These are phyloP conservation scores for Xanthoconium purpureum DNA, from an alignment of 768 basidiomycete genomes.

Conservation along the genomic window DNA sequence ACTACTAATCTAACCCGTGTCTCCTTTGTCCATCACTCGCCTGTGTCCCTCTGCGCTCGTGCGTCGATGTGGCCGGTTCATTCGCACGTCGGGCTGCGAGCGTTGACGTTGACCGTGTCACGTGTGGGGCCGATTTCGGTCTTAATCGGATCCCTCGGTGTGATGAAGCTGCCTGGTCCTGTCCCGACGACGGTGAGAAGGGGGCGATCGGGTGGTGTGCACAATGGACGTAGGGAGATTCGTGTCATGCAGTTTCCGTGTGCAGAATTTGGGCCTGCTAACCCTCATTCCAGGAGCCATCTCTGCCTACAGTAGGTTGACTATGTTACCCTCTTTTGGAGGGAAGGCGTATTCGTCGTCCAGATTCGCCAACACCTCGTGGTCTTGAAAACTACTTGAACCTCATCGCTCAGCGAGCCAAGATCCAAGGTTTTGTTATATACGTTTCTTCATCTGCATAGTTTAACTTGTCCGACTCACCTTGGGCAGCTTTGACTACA, in stretches of 20 bases:
- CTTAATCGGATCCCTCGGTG: conserved; percentile 33
- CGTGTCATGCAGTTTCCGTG: conserved; percentile 7
- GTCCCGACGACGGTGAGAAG: neutral
- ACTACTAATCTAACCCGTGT: no score
- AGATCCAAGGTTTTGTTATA: conserved; percentile 83
- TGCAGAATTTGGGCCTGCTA: neutral
- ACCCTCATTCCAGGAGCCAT: conserved; percentile 60
- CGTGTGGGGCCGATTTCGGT: conserved; percentile 4
- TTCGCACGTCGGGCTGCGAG: no score
- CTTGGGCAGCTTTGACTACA: conserved; percentile 68
- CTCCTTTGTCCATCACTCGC: no score
- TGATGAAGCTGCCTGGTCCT: conserved; percentile 2
- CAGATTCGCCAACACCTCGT: conserved; percentile 58
- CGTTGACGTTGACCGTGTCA: no score
- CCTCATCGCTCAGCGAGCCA: conserved; percentile 75
- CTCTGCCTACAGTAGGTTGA: conserved; percentile 69
- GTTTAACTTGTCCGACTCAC: conserved; percentile 1
- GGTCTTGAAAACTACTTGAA: conserved; percentile 66
- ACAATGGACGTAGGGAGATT: neutral
- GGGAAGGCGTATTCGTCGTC: neutral
- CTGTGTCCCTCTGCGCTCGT: no score
- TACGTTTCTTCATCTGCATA: conserved; percentile 33
- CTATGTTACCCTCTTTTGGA: neutral
- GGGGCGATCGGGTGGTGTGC: neutral
- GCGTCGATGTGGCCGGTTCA: no score